phyloP scores from a whole-genome alignment of 352 stramenopile genomes.

The Globisporangium takayamanum region DNA sequence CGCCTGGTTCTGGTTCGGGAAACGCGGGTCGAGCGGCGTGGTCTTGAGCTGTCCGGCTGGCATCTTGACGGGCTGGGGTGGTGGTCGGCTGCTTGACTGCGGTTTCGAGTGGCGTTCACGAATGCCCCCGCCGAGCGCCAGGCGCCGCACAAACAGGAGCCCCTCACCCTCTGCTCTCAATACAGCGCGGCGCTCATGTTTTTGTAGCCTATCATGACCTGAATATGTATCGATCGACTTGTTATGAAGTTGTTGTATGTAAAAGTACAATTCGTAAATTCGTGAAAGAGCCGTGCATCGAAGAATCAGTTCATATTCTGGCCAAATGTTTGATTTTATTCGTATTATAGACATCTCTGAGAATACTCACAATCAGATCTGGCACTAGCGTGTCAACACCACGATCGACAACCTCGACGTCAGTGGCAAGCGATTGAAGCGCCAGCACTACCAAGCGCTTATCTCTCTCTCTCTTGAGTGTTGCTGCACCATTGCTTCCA shows the following conservation, averaged over 20 bases:
- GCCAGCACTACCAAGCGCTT: too few species aligned
- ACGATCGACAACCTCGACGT: too few species aligned
- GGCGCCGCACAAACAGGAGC: not conserved
- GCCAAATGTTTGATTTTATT: too few species aligned
- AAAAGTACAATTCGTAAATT: not conserved
- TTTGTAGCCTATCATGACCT: not conserved
- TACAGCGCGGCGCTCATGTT: not conserved
- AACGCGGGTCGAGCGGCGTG: constrained; percentile 78
- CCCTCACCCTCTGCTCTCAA: not conserved
- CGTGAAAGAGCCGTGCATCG: not conserved
- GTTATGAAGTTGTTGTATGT: not conserved
- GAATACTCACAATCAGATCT: too few species aligned
- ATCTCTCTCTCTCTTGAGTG: too few species aligned
- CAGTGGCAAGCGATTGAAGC: too few species aligned
- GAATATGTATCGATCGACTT: not conserved
- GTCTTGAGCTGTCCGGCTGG: constrained; percentile 67
- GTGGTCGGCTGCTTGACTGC: not conserved
- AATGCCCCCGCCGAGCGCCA: constrained; percentile 9
- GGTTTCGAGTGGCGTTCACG: constrained; percentile 15
- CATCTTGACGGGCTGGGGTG: constrained; percentile 24
- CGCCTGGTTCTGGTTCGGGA: constrained; percentile 85
- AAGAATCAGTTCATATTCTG: not conserved
- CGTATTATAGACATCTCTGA: too few species aligned
- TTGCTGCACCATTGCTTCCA: too few species aligned
- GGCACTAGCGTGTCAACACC: too few species aligned